Conservation (phyloP, 1,139 yeast species). For the Hemisphaericaspora xylanilytica region DNA sequence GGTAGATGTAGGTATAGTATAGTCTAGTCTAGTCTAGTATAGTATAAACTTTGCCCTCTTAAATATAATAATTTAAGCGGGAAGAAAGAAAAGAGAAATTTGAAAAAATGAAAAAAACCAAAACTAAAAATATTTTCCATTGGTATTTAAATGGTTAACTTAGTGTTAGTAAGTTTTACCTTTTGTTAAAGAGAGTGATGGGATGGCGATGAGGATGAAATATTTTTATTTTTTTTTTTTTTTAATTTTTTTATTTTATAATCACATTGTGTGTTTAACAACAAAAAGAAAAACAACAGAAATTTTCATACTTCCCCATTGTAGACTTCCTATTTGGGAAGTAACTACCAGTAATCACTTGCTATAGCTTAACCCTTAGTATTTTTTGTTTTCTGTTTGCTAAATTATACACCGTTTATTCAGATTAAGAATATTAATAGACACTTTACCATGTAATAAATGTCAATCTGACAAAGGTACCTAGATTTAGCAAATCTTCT, state of each 20-base stretch:
- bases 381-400: too few relatives aligned
- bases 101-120: slow-evolving; percentile 7
- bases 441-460: too few relatives aligned
- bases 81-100: slow-evolving; percentile 30
- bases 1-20: too few relatives aligned
- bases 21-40: too few relatives aligned
- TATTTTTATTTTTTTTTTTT: too few relatives aligned
- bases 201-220: slow-evolving; percentile 10
- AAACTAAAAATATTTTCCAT: too few relatives aligned
- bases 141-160: too few relatives aligned
- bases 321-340: slow-evolving; percentile 29
- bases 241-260: too few relatives aligned
- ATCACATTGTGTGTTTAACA: too few relatives aligned
- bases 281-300: too few relatives aligned
- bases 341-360: neutral
- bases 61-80: slow-evolving; percentile 48
- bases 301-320: slow-evolving; percentile 6
- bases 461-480: too few relatives aligned
- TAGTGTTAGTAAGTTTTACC: neutral
- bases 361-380: slow-evolving; percentile 4
- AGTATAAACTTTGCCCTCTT: slow-evolving; percentile 47
- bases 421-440: neutral
- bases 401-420: slow-evolving; percentile 25
- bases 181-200: slow-evolving; percentile 17
- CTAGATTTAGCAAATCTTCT: slow-evolving; percentile 11